phyloP scores from a whole-genome alignment of 352 stramenopile genomes.

The Phytophthora pini region DNA sequence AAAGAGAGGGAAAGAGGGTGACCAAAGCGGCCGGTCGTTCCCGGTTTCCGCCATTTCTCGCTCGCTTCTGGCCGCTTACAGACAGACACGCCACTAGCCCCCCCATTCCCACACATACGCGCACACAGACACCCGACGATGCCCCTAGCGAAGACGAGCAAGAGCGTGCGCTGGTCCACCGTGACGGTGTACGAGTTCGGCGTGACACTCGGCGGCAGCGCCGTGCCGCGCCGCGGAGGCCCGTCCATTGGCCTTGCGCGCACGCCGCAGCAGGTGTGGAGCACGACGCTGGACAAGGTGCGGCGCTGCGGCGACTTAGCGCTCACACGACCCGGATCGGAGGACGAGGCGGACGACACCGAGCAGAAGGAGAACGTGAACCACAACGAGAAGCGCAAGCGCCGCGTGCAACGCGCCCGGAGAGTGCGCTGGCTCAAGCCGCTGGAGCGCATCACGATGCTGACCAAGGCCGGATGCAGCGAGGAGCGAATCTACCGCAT shows the following conservation, averaged over 20 bases:
- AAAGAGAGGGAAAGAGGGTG: slow-evolving; percentile 28
- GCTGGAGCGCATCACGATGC: slow-evolving; percentile 61
- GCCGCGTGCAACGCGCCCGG: slow-evolving; percentile 14
- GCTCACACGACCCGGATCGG: slow-evolving; percentile 17
- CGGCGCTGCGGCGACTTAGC: slow-evolving; percentile 28
- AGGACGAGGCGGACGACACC: not conserved
- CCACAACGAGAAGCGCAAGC: slow-evolving; percentile 18
- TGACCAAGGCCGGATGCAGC: slow-evolving; percentile 64
- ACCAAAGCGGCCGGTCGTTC: slow-evolving; percentile 3
- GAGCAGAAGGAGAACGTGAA: slow-evolving; percentile 19
- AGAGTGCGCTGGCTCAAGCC: slow-evolving; percentile 68
- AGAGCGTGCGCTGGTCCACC: slow-evolving; percentile 64
- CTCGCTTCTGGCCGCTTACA: not conserved
- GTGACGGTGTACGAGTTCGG: slow-evolving; percentile 75
- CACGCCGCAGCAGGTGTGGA: slow-evolving; percentile 52
- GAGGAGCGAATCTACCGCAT: slow-evolving; percentile 67
- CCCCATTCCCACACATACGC: slow-evolving; percentile 1
- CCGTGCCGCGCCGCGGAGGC: slow-evolving; percentile 54
- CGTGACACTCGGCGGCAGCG: slow-evolving; percentile 57
- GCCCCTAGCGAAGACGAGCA: slow-evolving; percentile 28
- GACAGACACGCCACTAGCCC: not conserved
- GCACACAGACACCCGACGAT: not conserved
- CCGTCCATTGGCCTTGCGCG: slow-evolving; percentile 57
- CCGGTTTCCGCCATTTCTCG: slow-evolving; percentile 23
- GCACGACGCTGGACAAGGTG: slow-evolving; percentile 50